Evolutionary conservation across 2,329 filamentous ascomycete genomes (phyloP).

Genomic region (Raffaelea albimanens): DNA sequence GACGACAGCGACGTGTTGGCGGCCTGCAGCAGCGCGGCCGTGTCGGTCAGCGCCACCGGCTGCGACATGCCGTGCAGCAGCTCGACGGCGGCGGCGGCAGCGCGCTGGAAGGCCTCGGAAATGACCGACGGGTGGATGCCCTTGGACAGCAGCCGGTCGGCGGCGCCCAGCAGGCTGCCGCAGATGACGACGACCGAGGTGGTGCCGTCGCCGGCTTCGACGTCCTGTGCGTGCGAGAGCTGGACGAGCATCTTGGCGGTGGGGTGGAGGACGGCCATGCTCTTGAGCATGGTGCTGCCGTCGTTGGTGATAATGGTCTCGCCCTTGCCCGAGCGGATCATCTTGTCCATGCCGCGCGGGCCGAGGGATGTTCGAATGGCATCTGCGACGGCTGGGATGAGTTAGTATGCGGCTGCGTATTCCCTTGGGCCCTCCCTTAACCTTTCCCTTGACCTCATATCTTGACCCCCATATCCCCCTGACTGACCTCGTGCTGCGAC

Average conservation of each 20-base stretch:
- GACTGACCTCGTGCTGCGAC: conserved; percentile 81
- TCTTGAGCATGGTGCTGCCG: conserved; percentile 97
- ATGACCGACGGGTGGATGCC: conserved; percentile 97
- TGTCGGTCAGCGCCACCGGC: conserved; percentile 82
- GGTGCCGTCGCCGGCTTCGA: conserved; percentile 96
- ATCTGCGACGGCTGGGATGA: conserved; percentile 73
- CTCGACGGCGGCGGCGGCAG: conserved; percentile 78
- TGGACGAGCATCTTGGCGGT: conserved; percentile 99
- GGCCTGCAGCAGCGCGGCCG: conserved; percentile 83
- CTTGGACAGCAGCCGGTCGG: conserved; percentile 83
- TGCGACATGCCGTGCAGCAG: conserved; percentile 93
- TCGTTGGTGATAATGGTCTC: conserved; percentile 99
- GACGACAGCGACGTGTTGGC: conserved; percentile 95
- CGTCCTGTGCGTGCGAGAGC: conserved; percentile 91
- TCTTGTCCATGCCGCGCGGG: conserved; percentile 97
- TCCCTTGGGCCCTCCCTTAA: too few species aligned
- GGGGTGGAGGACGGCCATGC: conserved; percentile 99
- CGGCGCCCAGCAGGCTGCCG: conserved; percentile 86
- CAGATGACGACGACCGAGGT: conserved; percentile 98
- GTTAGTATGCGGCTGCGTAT: too few species aligned
- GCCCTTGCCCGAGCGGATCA: conserved; percentile 95
- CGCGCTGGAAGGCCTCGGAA: conserved; percentile 93
- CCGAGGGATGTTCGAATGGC: conserved; percentile 94
- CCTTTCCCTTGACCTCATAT: too few species aligned
- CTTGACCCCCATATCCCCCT: too few species aligned